Conservation (phyloP, 805 yeast species). For the Cyberlindnera bimundalis region DNA sequence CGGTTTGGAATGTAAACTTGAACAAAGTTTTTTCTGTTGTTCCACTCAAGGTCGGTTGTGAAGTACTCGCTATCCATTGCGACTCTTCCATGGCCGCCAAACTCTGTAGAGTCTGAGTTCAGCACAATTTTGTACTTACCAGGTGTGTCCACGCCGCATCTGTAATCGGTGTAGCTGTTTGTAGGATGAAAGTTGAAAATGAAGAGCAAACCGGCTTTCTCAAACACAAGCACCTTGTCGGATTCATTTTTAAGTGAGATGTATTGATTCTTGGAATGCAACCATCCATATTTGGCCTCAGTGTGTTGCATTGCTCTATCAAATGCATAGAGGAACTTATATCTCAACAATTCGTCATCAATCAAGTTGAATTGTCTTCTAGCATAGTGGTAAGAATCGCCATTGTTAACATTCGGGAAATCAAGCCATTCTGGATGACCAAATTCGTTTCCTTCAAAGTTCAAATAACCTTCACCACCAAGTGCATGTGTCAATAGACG, state of each 20-base stretch:
- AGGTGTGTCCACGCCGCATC: conserved; percentile 80
- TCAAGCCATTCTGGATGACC: conserved; percentile 99
- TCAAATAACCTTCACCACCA: conserved; percentile 97
- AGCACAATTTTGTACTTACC: conserved; percentile 76
- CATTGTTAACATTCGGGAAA: conserved; percentile 89
- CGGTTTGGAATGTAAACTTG: conserved; percentile 83
- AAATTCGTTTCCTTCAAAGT: conserved; percentile 96
- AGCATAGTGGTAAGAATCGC: conserved; percentile 87
- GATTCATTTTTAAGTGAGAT: conserved; percentile 83
- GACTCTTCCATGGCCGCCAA: conserved; percentile 81
- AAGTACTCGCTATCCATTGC: conserved; percentile 54
- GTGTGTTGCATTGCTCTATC: conserved; percentile 80
- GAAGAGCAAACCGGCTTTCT: conserved; percentile 80
- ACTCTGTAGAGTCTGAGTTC: conserved; percentile 65
- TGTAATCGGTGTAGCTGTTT: conserved; percentile 77
- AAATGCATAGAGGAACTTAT: conserved; percentile 73
- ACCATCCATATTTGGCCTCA: conserved; percentile 70
- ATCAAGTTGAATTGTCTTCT: conserved; percentile 90
- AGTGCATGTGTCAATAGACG: conserved; percentile 80
- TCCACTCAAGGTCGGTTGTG: conserved; percentile 79
- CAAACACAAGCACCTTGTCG: conserved; percentile 87
- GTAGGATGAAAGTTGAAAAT: conserved; percentile 90
- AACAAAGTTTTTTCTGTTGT: conserved; percentile 67
- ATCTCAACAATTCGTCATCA: conserved; percentile 75
- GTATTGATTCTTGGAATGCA: conserved; percentile 68